These are phyloP conservation scores for Colletotrichum sp. DNA, from an alignment of 2,329 filamentous ascomycete species.

Conservation along the genomic window DNA sequence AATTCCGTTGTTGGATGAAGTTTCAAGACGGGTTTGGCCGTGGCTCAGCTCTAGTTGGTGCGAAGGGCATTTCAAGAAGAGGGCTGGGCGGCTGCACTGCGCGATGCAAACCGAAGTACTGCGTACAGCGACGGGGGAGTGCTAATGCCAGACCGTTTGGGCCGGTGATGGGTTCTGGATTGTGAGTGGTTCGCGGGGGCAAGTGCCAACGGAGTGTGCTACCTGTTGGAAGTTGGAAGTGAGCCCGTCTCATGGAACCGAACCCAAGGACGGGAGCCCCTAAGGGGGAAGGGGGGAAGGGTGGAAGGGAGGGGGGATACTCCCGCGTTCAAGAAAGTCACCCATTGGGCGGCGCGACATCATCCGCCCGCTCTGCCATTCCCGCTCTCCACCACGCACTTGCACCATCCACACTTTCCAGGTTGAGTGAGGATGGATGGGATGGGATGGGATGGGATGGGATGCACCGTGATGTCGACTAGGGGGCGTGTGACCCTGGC, in stretches of 20 bases:
- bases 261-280: neutral
- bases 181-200: neutral
- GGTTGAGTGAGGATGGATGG: neutral
- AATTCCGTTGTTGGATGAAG: neutral
- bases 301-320: conserved; percentile 5
- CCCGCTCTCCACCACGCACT: conserved; percentile 4
- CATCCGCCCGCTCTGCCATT: conserved; percentile 21
- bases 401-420: neutral
- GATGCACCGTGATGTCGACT: neutral
- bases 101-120: neutral
- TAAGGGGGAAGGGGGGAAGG: neutral
- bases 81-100: neutral
- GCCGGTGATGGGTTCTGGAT: neutral
- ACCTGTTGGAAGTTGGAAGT: neutral
- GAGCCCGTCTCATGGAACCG: neutral
- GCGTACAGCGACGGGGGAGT: neutral
- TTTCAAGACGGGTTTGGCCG: neutral
- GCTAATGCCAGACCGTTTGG: conserved; percentile 9
- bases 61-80: neutral
- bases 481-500: neutral
- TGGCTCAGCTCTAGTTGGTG: neutral
- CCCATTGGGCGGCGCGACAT: conserved; percentile 19
- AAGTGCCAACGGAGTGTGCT: neutral
- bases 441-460: neutral
- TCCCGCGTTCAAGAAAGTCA: conserved; percentile 6